A percentile compares a stretch with the other conserved stretches of the same genome.
Conservation (phyloP, 345 rosid species). For the Fremontodendron californicum region DNA sequence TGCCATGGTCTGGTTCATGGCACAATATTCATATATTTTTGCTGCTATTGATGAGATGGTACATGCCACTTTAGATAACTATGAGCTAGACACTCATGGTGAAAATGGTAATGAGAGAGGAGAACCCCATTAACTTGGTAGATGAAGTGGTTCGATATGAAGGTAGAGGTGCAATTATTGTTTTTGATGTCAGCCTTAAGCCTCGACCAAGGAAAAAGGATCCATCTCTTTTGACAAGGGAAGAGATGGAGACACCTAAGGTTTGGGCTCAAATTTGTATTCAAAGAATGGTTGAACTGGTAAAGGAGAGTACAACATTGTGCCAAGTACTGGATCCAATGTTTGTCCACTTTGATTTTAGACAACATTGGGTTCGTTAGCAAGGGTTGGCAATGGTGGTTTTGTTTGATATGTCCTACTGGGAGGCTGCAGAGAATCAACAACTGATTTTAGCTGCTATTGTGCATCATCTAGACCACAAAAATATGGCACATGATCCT, state of each 20-base stretch:
- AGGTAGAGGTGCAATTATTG: constrained; percentile 50
- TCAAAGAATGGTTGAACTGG: constrained; percentile 81
- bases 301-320: constrained; percentile 77
- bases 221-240: constrained; percentile 77
- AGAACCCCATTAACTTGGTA: constrained; percentile 76
- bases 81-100: constrained; percentile 43
- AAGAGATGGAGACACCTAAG: constrained; percentile 76
- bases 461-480: constrained; percentile 84
- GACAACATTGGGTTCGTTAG: constrained; percentile 66
- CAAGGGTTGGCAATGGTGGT: constrained; percentile 68
- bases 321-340: too few relatives aligned
- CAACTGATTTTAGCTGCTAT: constrained; percentile 73
- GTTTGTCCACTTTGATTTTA: constrained; percentile 68
- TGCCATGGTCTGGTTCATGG: constrained; percentile 91
- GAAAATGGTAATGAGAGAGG: constrained; percentile 52
- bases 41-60: constrained; percentile 78
- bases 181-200: constrained; percentile 46
- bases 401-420: too few relatives aligned
- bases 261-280: constrained; percentile 92
- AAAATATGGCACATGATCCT: constrained; percentile 73
- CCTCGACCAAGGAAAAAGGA: constrained; percentile 67
- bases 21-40: constrained; percentile 63
- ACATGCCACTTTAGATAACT: constrained; percentile 71
- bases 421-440: constrained; percentile 73
- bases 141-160: constrained; percentile 91